These are phyloP conservation scores for Candida vartiovaarae DNA, from an alignment of 805 yeast genomes.

Conservation along the genomic window DNA sequence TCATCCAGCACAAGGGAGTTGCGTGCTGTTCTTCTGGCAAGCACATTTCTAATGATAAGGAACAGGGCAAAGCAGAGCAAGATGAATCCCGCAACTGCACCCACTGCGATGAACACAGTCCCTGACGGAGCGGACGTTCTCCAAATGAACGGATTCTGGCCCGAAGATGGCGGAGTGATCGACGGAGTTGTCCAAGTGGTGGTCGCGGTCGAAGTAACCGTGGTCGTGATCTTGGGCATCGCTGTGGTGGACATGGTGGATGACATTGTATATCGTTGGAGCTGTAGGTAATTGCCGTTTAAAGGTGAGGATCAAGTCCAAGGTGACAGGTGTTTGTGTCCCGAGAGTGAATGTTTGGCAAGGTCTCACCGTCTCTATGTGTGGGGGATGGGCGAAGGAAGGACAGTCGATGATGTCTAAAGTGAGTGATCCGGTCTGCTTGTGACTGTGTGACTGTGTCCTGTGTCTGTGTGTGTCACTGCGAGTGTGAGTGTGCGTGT, in stretches of 20 bases:
- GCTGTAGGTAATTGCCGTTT: too few species aligned
- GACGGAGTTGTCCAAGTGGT: constrained; percentile 25
- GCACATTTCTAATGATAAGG: constrained; percentile 41
- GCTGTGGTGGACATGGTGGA: constrained; percentile 3
- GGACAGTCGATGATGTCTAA: too few species aligned
- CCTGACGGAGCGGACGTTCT: constrained; percentile 54
- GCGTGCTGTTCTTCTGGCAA: constrained; percentile 47
- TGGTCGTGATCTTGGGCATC: constrained; percentile 8
- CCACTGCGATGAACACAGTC: constrained; percentile 79
- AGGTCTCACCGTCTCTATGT: too few species aligned
- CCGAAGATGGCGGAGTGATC: constrained; percentile 46
- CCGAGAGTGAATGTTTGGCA: too few species aligned
- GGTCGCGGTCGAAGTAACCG: constrained; percentile 8
- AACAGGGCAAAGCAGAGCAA: constrained; percentile 44
- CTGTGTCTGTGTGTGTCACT: too few species aligned
- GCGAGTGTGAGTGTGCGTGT: too few species aligned
- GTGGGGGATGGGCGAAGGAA: too few species aligned
- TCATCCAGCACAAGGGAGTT: constrained; percentile 27
- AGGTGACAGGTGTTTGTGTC: too few species aligned
- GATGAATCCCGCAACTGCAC: constrained; percentile 57
- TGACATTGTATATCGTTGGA: not conserved
- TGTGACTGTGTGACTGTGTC: too few species aligned
- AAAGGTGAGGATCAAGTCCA: too few species aligned
- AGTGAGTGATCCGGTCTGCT: too few species aligned
- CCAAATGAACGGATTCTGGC: constrained; percentile 58